Base-by-base conservation (phyloP, 805 yeast genomes). In the Myxozyma monticola region DNA sequence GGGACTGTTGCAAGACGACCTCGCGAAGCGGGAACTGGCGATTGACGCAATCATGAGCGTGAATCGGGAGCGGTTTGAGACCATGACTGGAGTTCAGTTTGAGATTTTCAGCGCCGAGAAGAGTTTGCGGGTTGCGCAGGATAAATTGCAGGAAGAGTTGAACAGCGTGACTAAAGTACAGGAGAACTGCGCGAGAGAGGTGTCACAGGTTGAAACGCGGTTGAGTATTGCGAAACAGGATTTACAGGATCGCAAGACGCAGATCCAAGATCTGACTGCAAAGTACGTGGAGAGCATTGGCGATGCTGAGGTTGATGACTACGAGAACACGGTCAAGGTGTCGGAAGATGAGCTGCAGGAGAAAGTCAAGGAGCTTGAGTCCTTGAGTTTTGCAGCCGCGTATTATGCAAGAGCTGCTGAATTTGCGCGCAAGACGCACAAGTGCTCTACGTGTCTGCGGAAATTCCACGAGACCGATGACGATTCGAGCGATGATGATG, bases 361-460 rank as follows among this genome's bases (percentile, higher is more conserved):
- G 4, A 42, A 37, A 6, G 26, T 31, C n/a, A 39, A 33, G 41
- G 37, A 37, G 17, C 33, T 49, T 28, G 87, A 87, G 62, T 80
- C 86, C 57, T 77, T 77, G 26, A 81, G 80, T 37, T 85, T 88
- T 1, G 83, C 90, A 0, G 71, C 79, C 22, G 79, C 79, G 36
- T 89, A 84, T 67, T 88, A 86, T 61, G 67, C 74, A 20, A 79
- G 78, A 37, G 96, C 96, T 0, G 67, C 85, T 9, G 76, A 79
- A 26, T 66, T 77, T 35, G 93, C 95, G 0, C 68, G 78, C 24
- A 61, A 64, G 3, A 74, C 76, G 7, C 75, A 81, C 9, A 72
- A 78, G 41, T 91, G 97, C 66, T 69, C 83, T 37, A 69, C 90
- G 37, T 91, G 98, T 66, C 77, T 78, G 17, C 73, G 95, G 43